Percentiles rank a stretch among this genome's conserved stretches.
Conservation (phyloP, 768 basidiomycete genomes). For the Ephemerocybe angulata region DNA sequence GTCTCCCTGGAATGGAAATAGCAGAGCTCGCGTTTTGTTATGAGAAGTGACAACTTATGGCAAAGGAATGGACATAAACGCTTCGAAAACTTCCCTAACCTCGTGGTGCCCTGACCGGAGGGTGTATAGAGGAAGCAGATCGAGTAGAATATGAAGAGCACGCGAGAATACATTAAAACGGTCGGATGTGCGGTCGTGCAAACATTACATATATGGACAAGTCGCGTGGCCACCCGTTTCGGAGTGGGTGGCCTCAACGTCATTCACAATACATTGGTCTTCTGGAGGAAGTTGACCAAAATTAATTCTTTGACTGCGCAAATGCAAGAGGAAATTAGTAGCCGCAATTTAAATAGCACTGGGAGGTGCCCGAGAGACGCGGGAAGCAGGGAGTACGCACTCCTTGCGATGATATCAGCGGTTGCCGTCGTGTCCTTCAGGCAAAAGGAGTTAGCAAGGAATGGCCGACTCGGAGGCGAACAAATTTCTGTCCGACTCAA, state of each 20-base stretch:
- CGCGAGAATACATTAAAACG: no score
- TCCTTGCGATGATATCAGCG: background rate
- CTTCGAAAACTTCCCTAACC: no score
- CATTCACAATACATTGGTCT: conserved; percentile 34
- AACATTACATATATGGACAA: background rate
- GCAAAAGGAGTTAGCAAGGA: conserved; percentile 12
- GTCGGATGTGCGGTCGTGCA: no score
- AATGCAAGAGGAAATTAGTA: background rate
- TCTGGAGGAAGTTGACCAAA: conserved; percentile 29
- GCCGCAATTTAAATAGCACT: background rate
- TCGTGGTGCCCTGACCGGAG: no score
- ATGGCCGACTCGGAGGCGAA: conserved; percentile 3
- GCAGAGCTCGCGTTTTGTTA: no score
- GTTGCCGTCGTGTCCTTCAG: conserved; percentile 31
- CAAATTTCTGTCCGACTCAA: no score
- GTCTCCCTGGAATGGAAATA: no score
- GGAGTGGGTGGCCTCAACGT: background rate
- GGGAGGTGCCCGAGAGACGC: background rate
- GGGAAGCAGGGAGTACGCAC: background rate
- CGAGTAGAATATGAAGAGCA: no score
- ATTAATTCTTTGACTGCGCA: background rate
- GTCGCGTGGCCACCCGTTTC: no score
- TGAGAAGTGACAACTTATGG: no score
- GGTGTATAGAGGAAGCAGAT: no score
- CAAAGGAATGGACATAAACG: no score